A percentile compares a stretch with the other conserved stretches of the same genome.
Conservation (phyloP, 148 eudicot species). For the Persicaria tinctoria region DNA sequence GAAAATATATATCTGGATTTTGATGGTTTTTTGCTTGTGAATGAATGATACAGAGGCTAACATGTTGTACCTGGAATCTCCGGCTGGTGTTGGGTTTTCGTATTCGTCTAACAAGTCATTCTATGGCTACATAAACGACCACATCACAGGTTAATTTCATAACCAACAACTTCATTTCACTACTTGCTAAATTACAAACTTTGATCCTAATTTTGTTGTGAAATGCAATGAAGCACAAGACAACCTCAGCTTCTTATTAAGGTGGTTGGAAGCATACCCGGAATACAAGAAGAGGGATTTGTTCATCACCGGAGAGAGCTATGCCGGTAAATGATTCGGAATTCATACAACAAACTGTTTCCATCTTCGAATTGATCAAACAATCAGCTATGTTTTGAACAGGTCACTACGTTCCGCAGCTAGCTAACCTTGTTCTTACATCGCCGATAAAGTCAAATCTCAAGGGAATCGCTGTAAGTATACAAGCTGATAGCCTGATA, state of each 20-base stretch:
- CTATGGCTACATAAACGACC: neutral
- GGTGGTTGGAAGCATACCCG: slow-evolving; percentile 51
- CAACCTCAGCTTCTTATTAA: slow-evolving; percentile 39
- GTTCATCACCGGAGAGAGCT: slow-evolving; percentile 67
- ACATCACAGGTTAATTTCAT: slow-evolving; percentile 7
- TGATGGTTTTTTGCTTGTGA: neutral
- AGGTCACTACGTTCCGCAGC: slow-evolving; percentile 8
- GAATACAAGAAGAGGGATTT: slow-evolving; percentile 40
- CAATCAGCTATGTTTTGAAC: neutral
- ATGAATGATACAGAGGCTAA: slow-evolving; percentile 1
- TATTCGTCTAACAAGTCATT: slow-evolving; percentile 8
- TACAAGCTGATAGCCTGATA: neutral
- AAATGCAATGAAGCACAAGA: neutral
- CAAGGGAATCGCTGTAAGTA: slow-evolving; percentile 8
- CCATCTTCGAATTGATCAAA: neutral
- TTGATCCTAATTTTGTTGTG: neutral
- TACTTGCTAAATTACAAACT: neutral
- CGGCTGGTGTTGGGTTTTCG: slow-evolving; percentile 10
- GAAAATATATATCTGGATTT: neutral
- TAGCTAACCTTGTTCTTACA: neutral
- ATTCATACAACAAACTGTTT: neutral
- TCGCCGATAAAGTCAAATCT: neutral
- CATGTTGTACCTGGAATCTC: slow-evolving; percentile 9
- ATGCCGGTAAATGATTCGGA: slow-evolving; percentile 37
- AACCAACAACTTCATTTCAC: neutral